Conservation (phyloP, 441 rosid species). For the Raphanus hybrid region DNA sequence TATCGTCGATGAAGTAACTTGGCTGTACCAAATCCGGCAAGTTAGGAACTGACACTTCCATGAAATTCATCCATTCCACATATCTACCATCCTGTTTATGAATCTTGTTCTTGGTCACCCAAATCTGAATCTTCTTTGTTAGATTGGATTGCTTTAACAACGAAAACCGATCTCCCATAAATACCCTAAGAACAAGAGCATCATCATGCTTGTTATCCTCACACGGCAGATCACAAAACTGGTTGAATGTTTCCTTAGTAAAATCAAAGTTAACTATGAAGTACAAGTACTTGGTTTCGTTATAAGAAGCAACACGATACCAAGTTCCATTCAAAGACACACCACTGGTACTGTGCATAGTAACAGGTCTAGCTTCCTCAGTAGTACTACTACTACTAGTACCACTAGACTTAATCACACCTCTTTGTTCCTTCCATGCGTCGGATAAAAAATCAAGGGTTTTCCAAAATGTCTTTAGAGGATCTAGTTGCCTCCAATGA, state of each 20-base stretch:
- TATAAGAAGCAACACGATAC: background rate
- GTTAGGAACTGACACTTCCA: conserved; percentile 1
- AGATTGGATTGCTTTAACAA: background rate
- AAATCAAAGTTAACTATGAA: background rate
- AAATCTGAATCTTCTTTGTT: conserved; percentile 12
- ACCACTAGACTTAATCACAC: background rate
- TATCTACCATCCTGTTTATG: background rate
- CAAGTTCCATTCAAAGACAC: conserved; percentile 2
- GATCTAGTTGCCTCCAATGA: background rate
- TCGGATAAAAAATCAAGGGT: background rate
- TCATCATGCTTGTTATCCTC: background rate
- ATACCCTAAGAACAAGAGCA: background rate
- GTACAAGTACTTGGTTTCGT: background rate
- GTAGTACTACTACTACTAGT: background rate
- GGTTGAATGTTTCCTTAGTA: background rate
- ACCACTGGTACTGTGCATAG: background rate
- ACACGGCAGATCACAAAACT: background rate
- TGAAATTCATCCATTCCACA: background rate
- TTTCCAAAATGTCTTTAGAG: background rate
- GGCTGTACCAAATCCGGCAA: background rate
- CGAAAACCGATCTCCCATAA: conserved; percentile 6
- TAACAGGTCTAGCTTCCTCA: background rate
- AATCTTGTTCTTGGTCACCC: conserved; percentile 14
- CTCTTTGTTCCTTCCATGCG: background rate
- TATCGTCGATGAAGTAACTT: conserved; percentile 1